Percentiles rank a stretch among this genome's conserved stretches.
These are phyloP conservation scores for Tulasnella sp. DNA, from an alignment of 768 basidiomycete genomes.

Conservation along the genomic window DNA sequence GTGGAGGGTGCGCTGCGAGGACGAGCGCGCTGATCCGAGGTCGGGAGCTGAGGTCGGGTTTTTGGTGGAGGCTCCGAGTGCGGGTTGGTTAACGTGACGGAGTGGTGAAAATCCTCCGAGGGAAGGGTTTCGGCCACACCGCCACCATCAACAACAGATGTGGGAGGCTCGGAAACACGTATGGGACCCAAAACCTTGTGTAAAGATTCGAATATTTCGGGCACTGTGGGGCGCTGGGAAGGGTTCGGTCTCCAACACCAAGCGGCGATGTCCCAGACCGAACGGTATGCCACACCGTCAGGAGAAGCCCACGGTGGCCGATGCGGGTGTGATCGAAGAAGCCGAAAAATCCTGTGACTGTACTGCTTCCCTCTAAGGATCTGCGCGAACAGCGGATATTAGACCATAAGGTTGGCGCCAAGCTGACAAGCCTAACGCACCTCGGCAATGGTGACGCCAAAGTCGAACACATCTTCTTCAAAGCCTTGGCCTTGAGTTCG, in stretches of 20 bases:
- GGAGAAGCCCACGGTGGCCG: background rate
- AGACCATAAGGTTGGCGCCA: background rate
- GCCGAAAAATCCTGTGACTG: background rate
- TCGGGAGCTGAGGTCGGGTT: background rate
- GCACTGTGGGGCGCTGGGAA: background rate
- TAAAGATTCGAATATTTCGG: background rate
- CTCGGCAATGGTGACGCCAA: background rate
- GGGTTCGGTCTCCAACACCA: slow-evolving; percentile 4
- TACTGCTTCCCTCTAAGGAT: background rate
- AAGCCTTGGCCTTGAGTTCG: background rate
- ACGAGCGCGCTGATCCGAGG: background rate
- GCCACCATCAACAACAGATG: background rate
- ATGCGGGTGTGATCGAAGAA: background rate
- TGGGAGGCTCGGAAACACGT: background rate
- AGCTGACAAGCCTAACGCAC: background rate
- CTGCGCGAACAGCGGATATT: background rate
- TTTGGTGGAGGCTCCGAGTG: background rate
- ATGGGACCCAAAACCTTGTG: background rate
- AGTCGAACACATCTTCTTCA: slow-evolving; percentile 8
- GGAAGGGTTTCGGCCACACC: background rate
- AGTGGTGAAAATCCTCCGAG: background rate
- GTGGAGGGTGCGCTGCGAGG: slow-evolving; percentile 4
- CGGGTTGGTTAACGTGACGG: background rate
- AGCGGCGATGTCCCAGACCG: background rate
- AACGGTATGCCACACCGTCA: background rate